Conservation (phyloP, 164 flowering plant genomes). For the Annona cherimola region DNA sequence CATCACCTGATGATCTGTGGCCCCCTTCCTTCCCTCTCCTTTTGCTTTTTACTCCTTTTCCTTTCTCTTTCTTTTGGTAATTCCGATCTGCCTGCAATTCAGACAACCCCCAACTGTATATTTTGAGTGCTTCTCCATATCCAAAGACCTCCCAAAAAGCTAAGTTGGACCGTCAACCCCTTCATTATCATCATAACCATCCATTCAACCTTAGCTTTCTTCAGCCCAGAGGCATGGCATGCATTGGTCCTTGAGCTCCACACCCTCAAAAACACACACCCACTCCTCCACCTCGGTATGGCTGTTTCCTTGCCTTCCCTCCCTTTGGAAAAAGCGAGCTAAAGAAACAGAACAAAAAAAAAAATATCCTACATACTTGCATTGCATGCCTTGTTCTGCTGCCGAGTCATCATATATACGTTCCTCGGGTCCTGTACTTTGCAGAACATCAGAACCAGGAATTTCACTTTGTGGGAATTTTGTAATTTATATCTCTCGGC, state of each 20-base stretch:
- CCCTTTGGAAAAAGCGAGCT: slow-evolving; percentile 32
- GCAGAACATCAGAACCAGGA: no score
- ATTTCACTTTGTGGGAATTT: no score
- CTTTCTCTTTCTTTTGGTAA: not conserved
- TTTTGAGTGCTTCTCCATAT: not conserved
- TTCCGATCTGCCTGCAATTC: not conserved
- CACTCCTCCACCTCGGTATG: slow-evolving; percentile 13
- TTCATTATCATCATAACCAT: slow-evolving; percentile 18
- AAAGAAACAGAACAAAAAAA: slow-evolving; percentile 2
- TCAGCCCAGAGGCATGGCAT: not conserved
- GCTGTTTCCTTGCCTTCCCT: slow-evolving; percentile 20
- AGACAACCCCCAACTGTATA: not conserved
- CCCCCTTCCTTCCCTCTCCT: not conserved
- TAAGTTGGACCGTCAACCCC: slow-evolving; percentile 51
- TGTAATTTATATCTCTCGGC: no score
- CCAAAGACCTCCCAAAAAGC: slow-evolving; percentile 21
- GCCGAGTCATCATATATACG: no score
- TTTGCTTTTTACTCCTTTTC: slow-evolving; percentile 8
- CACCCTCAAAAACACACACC: not conserved
- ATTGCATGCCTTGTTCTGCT: no score
- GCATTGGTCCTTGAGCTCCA: slow-evolving; percentile 32
- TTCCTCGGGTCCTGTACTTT: no score
- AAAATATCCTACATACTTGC: not conserved
- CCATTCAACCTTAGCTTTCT: slow-evolving; percentile 23
- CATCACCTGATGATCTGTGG: slow-evolving; percentile 1